Conservation (phyloP, 805 yeast genomes). For the Candida coquimbonensis region DNA sequence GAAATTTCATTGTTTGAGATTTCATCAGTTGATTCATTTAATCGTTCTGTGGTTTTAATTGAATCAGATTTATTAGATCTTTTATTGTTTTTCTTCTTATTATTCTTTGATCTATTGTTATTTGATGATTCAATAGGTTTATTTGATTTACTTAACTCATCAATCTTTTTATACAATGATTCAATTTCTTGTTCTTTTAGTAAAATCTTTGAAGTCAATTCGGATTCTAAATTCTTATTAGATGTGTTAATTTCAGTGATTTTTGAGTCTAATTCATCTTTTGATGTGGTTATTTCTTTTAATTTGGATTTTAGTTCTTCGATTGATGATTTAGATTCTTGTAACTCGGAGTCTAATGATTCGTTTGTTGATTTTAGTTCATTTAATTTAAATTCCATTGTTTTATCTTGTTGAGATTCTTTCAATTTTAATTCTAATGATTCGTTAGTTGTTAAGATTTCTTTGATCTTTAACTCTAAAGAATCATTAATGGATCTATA, state of each 20-base stretch:
- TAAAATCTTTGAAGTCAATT: not conserved
- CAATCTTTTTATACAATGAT: constrained; percentile 1
- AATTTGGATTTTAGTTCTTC: too few species aligned
- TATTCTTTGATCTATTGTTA: constrained; percentile 9
- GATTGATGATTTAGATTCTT: not conserved
- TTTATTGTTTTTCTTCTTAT: constrained; percentile 15
- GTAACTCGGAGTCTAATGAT: not conserved
- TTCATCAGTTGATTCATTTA: constrained; percentile 1
- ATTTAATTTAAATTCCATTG: not conserved
- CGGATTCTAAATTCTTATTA: constrained; percentile 4
- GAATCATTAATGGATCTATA: not conserved
- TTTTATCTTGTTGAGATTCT: not conserved
- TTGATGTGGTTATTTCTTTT: too few species aligned
- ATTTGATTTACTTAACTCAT: not conserved
- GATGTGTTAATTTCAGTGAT: not conserved
- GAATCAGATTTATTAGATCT: constrained; percentile 8
- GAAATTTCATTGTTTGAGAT: not conserved
- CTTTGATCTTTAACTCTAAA: not conserved
- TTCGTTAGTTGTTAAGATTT: not conserved
- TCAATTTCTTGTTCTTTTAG: not conserved
- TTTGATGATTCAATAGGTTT: not conserved
- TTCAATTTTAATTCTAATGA: not conserved
- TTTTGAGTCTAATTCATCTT: not conserved
- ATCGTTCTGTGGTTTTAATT: constrained; percentile 21
- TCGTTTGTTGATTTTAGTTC: not conserved